phyloP scores from a whole-genome alignment of 306 rosid genomes.

The Begonia masoniana region DNA sequence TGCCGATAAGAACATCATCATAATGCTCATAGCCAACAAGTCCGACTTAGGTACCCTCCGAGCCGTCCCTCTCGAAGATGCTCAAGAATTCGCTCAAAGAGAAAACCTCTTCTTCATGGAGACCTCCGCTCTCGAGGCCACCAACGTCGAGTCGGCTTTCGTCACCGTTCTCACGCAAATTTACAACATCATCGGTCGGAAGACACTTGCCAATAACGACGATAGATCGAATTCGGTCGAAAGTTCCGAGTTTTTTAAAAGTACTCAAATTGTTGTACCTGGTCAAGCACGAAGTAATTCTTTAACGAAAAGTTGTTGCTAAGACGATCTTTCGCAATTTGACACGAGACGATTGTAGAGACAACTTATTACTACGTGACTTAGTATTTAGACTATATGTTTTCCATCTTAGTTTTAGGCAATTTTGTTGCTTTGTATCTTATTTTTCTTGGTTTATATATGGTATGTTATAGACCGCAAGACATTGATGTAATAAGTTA shows the following conservation, averaged over 20 bases:
- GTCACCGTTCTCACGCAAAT: conserved; percentile 61
- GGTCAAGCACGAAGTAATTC: conserved; percentile 16
- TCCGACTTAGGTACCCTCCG: conserved; percentile 62
- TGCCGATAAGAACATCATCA: conserved; percentile 62
- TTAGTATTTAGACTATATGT: too few relatives aligned
- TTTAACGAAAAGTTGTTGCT: conserved; percentile 8
- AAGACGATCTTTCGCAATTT: too few relatives aligned
- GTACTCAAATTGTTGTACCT: conserved; percentile 58
- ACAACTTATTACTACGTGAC: too few relatives aligned
- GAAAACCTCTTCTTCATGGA: conserved; percentile 93
- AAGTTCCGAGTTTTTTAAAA: conserved; percentile 41
- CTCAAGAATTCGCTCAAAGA: conserved; percentile 81
- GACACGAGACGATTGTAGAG: too few relatives aligned
- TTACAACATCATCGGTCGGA: conserved; percentile 58
- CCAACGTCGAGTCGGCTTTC: conserved; percentile 80
- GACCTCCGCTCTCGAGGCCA: conserved; percentile 84
- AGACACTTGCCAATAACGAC: conserved; percentile 35
- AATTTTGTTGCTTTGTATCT: too few relatives aligned
- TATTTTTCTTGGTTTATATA: too few relatives aligned
- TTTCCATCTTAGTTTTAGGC: too few relatives aligned
- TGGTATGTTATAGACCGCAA: too few relatives aligned
- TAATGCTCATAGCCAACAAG: conserved; percentile 86
- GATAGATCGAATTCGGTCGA: conserved; percentile 21
- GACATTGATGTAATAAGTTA: too few relatives aligned
- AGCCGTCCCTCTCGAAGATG: conserved; percentile 89